Evolutionary conservation across 1,139 yeast genomes (phyloP).

Genomic region (Spencermartinsiella ligniputridi): DNA sequence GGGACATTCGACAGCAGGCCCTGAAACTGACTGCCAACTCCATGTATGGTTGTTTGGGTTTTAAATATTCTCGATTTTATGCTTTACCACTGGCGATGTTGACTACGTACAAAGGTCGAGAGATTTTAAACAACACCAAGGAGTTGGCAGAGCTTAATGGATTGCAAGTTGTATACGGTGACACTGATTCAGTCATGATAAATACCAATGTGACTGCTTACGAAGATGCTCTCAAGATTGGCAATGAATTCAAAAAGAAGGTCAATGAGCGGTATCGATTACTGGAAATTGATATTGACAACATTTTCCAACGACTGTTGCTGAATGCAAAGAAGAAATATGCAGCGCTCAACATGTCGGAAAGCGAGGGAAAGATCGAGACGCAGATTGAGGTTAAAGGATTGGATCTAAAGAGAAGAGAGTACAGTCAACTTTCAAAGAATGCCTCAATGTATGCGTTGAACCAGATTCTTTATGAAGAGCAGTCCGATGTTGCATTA

Average conservation of each 20-base stretch:
- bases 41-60: constrained; percentile 98
- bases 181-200: constrained; percentile 98
- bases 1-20: constrained; percentile 95
- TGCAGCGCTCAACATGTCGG: constrained; percentile 73
- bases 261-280: constrained; percentile 86
- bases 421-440: constrained; percentile 87
- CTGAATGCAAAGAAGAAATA: constrained; percentile 97
- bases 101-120: constrained; percentile 94
- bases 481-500: constrained; percentile 74
- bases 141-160: constrained; percentile 84
- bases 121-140: constrained; percentile 88
- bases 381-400: constrained; percentile 85
- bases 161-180: constrained; percentile 91
- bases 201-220: constrained; percentile 75
- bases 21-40: constrained; percentile 96
- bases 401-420: constrained; percentile 95
- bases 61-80: constrained; percentile 84
- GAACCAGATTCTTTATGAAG: constrained; percentile 64
- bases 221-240: constrained; percentile 74
- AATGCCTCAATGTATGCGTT: constrained; percentile 78
- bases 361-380: constrained; percentile 43
- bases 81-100: constrained; percentile 96
- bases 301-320: constrained; percentile 78
- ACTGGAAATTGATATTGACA: constrained; percentile 92
- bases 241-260: constrained; percentile 73